phyloP scores from a whole-genome alignment of 345 rosid genomes.

The Arabidopsis arenosa region DNA sequence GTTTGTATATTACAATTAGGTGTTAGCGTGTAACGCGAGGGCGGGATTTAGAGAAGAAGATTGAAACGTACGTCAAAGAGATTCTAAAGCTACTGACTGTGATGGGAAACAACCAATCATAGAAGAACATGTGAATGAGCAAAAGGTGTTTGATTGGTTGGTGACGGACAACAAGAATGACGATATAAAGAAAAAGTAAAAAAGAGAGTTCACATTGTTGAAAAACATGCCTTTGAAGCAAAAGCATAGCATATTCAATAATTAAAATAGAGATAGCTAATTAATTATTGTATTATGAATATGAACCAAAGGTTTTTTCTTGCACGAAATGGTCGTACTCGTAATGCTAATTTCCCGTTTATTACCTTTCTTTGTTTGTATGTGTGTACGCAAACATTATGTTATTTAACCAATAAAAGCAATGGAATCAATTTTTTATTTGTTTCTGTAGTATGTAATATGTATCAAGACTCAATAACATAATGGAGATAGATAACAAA shows the following conservation, averaged over 20 bases:
- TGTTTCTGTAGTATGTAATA: background rate
- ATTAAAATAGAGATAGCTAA: background rate
- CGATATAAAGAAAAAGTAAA: background rate
- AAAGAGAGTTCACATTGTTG: constrained; percentile 13
- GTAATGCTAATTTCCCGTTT: background rate
- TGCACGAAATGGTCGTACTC: background rate
- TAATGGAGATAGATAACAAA: background rate
- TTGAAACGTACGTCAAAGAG: constrained; percentile 33
- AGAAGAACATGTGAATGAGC: background rate
- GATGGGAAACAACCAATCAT: constrained; percentile 10
- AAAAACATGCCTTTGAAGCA: constrained; percentile 37
- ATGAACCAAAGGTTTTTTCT: too few species aligned
- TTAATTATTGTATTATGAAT: background rate
- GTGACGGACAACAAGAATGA: constrained; percentile 1
- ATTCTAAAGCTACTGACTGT: constrained; percentile 29
- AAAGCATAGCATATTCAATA: constrained; percentile 1
- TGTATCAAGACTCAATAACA: background rate
- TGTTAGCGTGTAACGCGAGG: constrained; percentile 29
- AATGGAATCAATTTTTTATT: background rate
- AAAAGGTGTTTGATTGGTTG: constrained; percentile 26
- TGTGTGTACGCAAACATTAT: background rate
- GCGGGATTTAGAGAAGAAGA: constrained; percentile 29
- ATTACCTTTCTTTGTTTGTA: background rate
- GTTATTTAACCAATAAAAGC: background rate
- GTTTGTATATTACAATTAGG: constrained; percentile 12